These are phyloP conservation scores for Ceratocystis eucalypticola DNA, from an alignment of 2,329 filamentous ascomycete species.

Conservation along the genomic window DNA sequence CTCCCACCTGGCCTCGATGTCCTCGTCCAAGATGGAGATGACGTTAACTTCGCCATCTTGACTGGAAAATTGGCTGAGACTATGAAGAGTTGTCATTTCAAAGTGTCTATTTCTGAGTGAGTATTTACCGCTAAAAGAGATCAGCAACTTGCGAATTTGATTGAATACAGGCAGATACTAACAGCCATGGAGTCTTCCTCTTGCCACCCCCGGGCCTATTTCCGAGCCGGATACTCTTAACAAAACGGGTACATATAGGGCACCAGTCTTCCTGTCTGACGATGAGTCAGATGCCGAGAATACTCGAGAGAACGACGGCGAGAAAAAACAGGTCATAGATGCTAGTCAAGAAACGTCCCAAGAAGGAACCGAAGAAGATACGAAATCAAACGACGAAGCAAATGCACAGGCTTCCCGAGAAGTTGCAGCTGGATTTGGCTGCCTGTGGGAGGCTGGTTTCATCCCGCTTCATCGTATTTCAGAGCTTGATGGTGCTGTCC, in stretches of 20 bases:
- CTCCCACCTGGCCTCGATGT: conserved; percentile 4
- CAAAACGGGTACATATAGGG: conserved; percentile 9
- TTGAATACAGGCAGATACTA: no score
- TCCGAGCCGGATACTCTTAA: background rate
- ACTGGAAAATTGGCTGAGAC: conserved; percentile 12
- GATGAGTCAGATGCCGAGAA: conserved; percentile 15
- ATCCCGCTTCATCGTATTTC: background rate
- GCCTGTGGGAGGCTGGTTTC: background rate
- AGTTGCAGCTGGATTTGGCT: background rate
- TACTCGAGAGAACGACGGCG: no score
- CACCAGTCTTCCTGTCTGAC: conserved; percentile 11
- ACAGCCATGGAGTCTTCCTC: background rate
- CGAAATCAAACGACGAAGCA: background rate
- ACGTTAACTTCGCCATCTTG: conserved; percentile 12
- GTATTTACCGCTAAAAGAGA: background rate
- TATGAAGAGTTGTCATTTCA: background rate
- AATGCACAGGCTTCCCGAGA: background rate
- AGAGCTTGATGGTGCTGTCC: no score
- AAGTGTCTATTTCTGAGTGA: background rate
- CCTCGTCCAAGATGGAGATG: conserved; percentile 9
- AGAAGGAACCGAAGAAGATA: background rate
- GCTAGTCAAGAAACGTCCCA: no score
- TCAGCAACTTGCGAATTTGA: background rate
- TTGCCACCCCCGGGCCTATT: background rate
- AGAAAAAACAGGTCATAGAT: no score